A percentile compares a stretch with the other conserved stretches of the same genome.
phyloP scores from a whole-genome alignment of 2,329 filamentous ascomycete genomes.

The Aspergillus neotritici region DNA sequence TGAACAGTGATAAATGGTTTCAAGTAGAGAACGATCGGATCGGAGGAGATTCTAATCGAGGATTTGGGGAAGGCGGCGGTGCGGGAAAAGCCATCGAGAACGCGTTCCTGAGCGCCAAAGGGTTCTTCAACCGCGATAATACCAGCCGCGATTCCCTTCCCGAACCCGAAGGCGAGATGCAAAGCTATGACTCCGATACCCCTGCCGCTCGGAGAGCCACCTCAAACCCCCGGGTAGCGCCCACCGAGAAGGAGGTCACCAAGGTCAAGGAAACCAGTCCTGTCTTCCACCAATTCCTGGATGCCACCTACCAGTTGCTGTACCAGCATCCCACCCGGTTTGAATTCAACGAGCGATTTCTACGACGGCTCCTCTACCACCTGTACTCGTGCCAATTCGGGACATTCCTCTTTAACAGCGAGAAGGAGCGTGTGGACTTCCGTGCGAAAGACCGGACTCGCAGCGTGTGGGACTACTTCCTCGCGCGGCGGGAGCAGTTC shows the following conservation, averaged over 20 bases:
- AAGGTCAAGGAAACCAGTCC: constrained; percentile 83
- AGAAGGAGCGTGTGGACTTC: constrained; percentile 74
- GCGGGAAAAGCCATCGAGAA: constrained; percentile 75
- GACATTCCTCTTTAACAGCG: constrained; percentile 91
- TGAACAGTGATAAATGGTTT: constrained; percentile 94
- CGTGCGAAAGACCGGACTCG: constrained; percentile 65
- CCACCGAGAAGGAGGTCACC: constrained; percentile 62
- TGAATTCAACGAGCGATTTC: constrained; percentile 92
- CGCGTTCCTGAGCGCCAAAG: constrained; percentile 74
- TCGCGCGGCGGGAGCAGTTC: constrained; percentile 74
- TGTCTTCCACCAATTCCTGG: constrained; percentile 96
- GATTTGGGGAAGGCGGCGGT: constrained; percentile 38
- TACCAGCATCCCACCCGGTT: constrained; percentile 82
- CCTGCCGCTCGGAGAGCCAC: constrained; percentile 32
- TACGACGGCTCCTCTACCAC: constrained; percentile 84
- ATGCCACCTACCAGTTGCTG: constrained; percentile 85
- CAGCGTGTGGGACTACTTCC: constrained; percentile 94
- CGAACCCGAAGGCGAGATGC: constrained; percentile 55
- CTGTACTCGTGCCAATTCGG: constrained; percentile 95
- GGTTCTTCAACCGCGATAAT: constrained; percentile 79
- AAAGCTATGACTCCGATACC: constrained; percentile 45
- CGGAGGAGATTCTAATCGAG: constrained; percentile 48
- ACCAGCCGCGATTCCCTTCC: constrained; percentile 58
- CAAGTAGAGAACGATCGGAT: constrained; percentile 72
- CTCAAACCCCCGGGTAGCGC: constrained; percentile 27